A percentile compares a stretch with the other conserved stretches of the same genome.
These are phyloP conservation scores for Caryopteris hybrid DNA, from an alignment of 305 asterid genomes.

Conservation along the genomic window DNA sequence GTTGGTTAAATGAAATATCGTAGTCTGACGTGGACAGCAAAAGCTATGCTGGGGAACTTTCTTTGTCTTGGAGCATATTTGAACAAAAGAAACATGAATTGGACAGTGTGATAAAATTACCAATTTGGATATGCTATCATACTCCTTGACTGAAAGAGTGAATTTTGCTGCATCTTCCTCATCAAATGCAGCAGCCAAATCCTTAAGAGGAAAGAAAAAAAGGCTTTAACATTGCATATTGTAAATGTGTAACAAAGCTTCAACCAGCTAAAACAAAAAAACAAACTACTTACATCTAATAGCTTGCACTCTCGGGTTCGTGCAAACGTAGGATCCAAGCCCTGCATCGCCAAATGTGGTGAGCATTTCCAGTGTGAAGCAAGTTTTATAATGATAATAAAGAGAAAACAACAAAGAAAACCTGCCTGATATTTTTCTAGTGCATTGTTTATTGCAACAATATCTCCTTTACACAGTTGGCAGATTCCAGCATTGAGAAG, in stretches of 20 bases:
- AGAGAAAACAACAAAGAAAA: neutral
- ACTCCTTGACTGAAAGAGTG: conserved; percentile 35
- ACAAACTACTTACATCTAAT: conserved; percentile 26
- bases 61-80: neutral
- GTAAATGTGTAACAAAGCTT: neutral
- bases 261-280: neutral
- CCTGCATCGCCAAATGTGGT: conserved; percentile 22
- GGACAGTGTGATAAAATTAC: conserved; percentile 12
- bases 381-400: neutral
- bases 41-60: neutral
- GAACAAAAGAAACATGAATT: neutral
- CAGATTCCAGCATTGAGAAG: conserved; percentile 71
- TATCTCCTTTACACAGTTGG: conserved; percentile 54
- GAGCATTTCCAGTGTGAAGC: neutral
- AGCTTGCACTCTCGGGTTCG: conserved; percentile 36
- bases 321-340: conserved; percentile 44
- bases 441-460: conserved; percentile 51
- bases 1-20: too few species aligned
- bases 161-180: conserved; percentile 36
- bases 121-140: conserved; percentile 36
- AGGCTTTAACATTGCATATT: neutral
- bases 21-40: too few species aligned
- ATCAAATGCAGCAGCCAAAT: conserved; percentile 42
- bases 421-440: conserved; percentile 50
- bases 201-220: conserved; percentile 20